Evolutionary conservation across 2,329 filamentous ascomycete species (phyloP).

Genomic region (Pseudonectria foliicola): DNA sequence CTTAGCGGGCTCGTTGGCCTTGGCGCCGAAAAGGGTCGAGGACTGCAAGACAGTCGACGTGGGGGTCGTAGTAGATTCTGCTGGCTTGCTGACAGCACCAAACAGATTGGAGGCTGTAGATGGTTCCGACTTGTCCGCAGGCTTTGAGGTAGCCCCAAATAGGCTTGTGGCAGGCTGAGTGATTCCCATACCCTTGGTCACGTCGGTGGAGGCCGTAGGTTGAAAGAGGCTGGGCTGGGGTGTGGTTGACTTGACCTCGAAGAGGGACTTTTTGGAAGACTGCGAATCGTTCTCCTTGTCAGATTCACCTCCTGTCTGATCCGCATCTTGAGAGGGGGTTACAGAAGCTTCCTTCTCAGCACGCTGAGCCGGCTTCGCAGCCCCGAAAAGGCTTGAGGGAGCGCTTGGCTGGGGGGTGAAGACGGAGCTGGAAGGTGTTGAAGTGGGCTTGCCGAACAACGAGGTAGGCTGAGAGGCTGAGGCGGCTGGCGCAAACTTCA

Average conservation of each 20-base stretch:
- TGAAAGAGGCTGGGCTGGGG: slow-evolving; percentile 27
- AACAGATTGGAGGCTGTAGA: slow-evolving; percentile 28
- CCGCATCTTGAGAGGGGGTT: slow-evolving; percentile 18
- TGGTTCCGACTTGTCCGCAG: slow-evolving; percentile 19
- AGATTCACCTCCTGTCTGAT: slow-evolving; percentile 32
- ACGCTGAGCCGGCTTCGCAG: slow-evolving; percentile 25
- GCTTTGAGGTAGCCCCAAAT: slow-evolving; percentile 19
- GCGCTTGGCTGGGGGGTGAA: slow-evolving; percentile 31
- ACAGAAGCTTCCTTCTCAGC: slow-evolving; percentile 21
- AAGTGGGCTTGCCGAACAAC: slow-evolving; percentile 26
- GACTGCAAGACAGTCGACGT: slow-evolving; percentile 20
- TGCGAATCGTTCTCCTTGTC: slow-evolving; percentile 39
- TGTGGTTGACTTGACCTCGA: slow-evolving; percentile 24
- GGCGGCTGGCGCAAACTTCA: slow-evolving; percentile 43
- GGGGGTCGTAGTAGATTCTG: slow-evolving; percentile 18
- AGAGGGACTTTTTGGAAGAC: slow-evolving; percentile 26
- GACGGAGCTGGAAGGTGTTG: slow-evolving; percentile 24
- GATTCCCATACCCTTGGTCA: slow-evolving; percentile 20
- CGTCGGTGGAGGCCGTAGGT: slow-evolving; percentile 24
- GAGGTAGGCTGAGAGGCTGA: slow-evolving; percentile 21
- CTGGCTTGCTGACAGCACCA: slow-evolving; percentile 27
- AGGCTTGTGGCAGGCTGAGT: slow-evolving; percentile 18
- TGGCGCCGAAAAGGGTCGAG: slow-evolving; percentile 29
- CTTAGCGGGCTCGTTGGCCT: slow-evolving; percentile 23
- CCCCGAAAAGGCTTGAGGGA: slow-evolving; percentile 30